Evolutionary conservation across 1,284 basidiomycete genomes (phyloP), one percentile per base, ranked within the genome.

Genomic region (Cystodermella granulosa): DNA sequence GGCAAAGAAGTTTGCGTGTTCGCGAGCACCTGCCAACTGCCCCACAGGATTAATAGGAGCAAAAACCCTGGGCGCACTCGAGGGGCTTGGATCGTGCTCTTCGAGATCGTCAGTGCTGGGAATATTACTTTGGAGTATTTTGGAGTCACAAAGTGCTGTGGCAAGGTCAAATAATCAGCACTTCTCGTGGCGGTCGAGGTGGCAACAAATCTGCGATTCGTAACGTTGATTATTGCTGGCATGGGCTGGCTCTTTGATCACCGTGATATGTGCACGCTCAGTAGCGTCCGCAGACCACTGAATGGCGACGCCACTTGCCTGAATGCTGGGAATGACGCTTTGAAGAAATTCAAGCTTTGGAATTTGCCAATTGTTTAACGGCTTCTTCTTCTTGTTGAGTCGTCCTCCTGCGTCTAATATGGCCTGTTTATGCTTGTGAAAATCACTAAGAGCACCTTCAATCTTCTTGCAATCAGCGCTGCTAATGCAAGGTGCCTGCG

Each of bases 301-400:
- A 15, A 57, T 53, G 3, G 56, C 43, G 6, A 50, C 54, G 1
- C 66, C 60, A 26, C 55, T 57, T 1, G 21, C 34, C 0, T 36
- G 24, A 16, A 68, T 61, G 42, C 50, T 62, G 0, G 56, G 45
- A 16, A 54, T 46, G 13, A 68, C 55, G 38, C 51, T 61, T 34
- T 66, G 66, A 23, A 69, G 41, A 16, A 65, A 51, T 40, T 68
- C 60, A 0, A 68, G 44, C 43, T 67, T 68, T 2, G 61, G 61
- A 34, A 65, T 65, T 24, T 57, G 35, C 51, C 53, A 63, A 44
- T 61, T 43, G 14, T 53, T 31, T 24, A 63, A 57, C 1, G 46
- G 34, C 20, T 31, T 43, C 22, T 43, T 38, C 13, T 36, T 31
- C 46, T 56, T 56, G 23, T 57, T 53, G 11, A 8, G 24, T 8